Conservation (phyloP, 768 basidiomycete genomes). For the Vararia minispora region DNA sequence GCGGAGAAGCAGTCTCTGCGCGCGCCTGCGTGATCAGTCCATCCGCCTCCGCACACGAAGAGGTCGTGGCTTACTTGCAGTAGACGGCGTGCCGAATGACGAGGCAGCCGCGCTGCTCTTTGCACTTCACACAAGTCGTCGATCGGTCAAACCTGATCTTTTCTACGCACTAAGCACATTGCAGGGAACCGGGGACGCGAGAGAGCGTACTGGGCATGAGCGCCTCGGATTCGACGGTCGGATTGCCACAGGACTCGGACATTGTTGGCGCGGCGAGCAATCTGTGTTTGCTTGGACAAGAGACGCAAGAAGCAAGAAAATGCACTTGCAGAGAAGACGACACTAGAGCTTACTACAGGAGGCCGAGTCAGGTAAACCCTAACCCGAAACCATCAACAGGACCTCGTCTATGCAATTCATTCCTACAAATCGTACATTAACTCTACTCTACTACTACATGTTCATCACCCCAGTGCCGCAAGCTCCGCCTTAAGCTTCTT, state of each 20-base stretch:
- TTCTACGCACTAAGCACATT: constrained; percentile 26
- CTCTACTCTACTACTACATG: constrained; percentile 8
- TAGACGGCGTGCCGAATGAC: constrained; percentile 75
- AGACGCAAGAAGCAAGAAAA: no score
- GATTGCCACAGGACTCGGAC: constrained; percentile 44
- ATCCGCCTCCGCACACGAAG: neutral
- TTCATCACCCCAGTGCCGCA: constrained; percentile 20
- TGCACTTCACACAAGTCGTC: constrained; percentile 66
- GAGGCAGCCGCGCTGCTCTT: constrained; percentile 48
- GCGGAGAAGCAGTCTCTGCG: constrained; percentile 56
- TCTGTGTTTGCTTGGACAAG: no score
- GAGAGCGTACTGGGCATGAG: constrained; percentile 52
- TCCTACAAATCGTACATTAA: no score
- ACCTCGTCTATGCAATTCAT: no score
- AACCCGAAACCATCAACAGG: no score
- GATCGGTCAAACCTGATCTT: constrained; percentile 59
- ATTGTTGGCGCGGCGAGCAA: no score
- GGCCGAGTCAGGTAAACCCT: no score
- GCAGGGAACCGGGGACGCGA: neutral
- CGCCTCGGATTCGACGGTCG: constrained; percentile 42
- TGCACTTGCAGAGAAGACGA: no score
- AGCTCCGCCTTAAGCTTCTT: constrained; percentile 58
- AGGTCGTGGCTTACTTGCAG: constrained; percentile 50
- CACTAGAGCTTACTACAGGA: no score
- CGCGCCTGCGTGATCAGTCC: neutral